Percentiles rank a stretch among this genome's conserved stretches.
phyloP scores from a whole-genome alignment of 2,329 filamentous ascomycete species.

The Myriosclerotinia scirpicola region DNA sequence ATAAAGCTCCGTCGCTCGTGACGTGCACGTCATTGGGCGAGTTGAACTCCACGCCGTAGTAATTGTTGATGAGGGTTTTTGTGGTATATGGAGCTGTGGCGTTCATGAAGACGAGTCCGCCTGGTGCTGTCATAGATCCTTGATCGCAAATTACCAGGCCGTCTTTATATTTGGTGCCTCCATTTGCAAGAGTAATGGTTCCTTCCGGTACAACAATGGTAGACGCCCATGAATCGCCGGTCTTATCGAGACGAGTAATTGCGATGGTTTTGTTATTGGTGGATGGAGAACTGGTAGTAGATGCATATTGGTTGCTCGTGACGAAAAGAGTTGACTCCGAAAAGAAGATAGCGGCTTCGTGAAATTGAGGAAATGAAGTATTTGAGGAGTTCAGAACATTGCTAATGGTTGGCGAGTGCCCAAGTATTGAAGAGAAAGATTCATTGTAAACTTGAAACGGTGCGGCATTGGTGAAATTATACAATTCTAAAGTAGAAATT shows the following conservation, averaged over 20 bases:
- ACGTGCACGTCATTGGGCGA: slow-evolving; percentile 59
- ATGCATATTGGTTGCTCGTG: slow-evolving; percentile 42
- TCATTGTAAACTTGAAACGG: slow-evolving; percentile 51
- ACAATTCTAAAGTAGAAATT: slow-evolving; percentile 13
- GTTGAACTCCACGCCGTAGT: slow-evolving; percentile 57
- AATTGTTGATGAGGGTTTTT: slow-evolving; percentile 57
- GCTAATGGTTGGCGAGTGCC: slow-evolving; percentile 32
- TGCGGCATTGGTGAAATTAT: slow-evolving; percentile 17
- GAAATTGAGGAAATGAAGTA: slow-evolving; percentile 51
- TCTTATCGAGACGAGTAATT: slow-evolving; percentile 39
- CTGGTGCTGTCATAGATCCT: slow-evolving; percentile 27
- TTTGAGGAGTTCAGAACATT: slow-evolving; percentile 48
- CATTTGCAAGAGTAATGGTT: slow-evolving; percentile 27
- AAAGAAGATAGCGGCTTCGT: slow-evolving; percentile 56
- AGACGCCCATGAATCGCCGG: slow-evolving; percentile 47
- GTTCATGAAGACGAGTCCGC: slow-evolving; percentile 27
- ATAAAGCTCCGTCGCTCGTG: slow-evolving; percentile 54
- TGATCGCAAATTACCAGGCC: slow-evolving; percentile 30
- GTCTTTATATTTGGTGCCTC: slow-evolving; percentile 28
- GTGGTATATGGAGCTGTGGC: slow-evolving; percentile 26
- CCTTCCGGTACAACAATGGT: slow-evolving; percentile 21
- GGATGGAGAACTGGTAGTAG: slow-evolving; percentile 40
- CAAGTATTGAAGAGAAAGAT: slow-evolving; percentile 53
- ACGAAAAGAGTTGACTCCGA: slow-evolving; percentile 49
- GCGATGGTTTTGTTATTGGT: slow-evolving; percentile 25